Evolutionary conservation across 2,329 filamentous ascomycete genomes (phyloP).

Genomic region (Metarhizium robertsii): DNA sequence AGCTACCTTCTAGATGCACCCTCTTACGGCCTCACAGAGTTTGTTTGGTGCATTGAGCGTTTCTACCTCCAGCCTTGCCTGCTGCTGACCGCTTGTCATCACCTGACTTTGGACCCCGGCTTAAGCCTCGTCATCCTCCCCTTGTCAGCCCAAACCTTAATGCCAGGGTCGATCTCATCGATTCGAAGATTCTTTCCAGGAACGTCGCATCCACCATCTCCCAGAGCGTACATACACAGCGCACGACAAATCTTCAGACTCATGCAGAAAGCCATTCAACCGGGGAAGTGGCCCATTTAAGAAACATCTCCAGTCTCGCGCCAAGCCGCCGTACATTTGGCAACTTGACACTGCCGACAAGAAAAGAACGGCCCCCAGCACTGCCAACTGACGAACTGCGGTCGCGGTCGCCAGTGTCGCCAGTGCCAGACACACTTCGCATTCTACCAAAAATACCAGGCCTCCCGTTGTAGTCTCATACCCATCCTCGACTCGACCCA

Average conservation of each 20-base stretch:
- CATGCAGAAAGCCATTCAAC: neutral
- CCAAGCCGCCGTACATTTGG: neutral
- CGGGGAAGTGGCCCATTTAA: neutral
- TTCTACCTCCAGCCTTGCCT: neutral
- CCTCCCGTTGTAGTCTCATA: neutral
- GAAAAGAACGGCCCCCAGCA: neutral
- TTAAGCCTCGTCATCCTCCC: neutral
- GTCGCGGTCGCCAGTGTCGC: neutral
- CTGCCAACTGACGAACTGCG: neutral
- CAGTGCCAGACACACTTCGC: neutral
- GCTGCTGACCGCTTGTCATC: constrained; percentile 1
- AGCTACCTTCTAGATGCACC: too few species aligned
- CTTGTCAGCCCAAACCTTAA: constrained; percentile 1
- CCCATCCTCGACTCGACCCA: neutral
- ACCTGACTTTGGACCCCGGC: constrained; percentile 7
- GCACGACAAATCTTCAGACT: neutral
- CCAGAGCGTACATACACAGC: neutral
- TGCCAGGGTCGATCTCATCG: neutral
- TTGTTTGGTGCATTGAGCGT: too few species aligned
- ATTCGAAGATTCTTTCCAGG: neutral
- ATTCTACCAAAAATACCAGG: neutral
- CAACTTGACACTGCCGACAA: neutral
- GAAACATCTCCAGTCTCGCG: neutral
- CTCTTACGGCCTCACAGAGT: too few species aligned
- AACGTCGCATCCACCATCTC: neutral